Evolutionary conservation across 495 filamentous ascomycete genomes (phyloP), one percentile per base, ranked within the genome.

Genomic region (Penicillium desertorum): DNA sequence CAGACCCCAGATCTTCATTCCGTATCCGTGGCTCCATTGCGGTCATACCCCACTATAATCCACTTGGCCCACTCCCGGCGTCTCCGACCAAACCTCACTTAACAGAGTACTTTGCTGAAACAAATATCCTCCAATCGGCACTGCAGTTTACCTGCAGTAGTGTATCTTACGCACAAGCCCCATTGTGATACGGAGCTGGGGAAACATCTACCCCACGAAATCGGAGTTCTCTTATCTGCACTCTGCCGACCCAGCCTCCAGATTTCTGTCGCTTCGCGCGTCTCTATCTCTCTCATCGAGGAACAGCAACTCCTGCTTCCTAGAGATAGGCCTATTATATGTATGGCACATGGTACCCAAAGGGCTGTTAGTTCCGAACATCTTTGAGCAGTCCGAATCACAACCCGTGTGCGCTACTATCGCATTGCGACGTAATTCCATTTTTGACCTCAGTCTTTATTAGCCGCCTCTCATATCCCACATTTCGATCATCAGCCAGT

Each of bases 111-210:
- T 23, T 46, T 42, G 27, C 30, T 16, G 36, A 53, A 56, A 36
- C 46, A 27, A 29, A 37, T 46, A 14, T 25, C 36, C 20, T 6
- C 56, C 57, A 60, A 60, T 63, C 53, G 47, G 42, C 43, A 32
- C 29, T 19, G 17, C 48, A 16, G 19, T 39, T 59, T 42, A 22
- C 56, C 12, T 64, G 59, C 42, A 62, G 51, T 56, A 56, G 57
- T 56, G 55, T 8, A 29, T 59, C 45, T 30, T 17, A 32, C 56
- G 62, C 62, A 56, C 56, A 54, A 45, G 41, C 50, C 48, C 27
- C 30, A 44, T n/a, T 34, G 63, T 62, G 46, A 44, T 62, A 63
- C 60, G 55, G 55, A 61, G 29, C 56, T 60, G 46, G 55, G 55
- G 49, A 63, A 59, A 32, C 10, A 30, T 48, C 29, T 45, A 22